Evolutionary conservation across 257 asterid genomes (phyloP).

Genomic region (Henckelia pumila): DNA sequence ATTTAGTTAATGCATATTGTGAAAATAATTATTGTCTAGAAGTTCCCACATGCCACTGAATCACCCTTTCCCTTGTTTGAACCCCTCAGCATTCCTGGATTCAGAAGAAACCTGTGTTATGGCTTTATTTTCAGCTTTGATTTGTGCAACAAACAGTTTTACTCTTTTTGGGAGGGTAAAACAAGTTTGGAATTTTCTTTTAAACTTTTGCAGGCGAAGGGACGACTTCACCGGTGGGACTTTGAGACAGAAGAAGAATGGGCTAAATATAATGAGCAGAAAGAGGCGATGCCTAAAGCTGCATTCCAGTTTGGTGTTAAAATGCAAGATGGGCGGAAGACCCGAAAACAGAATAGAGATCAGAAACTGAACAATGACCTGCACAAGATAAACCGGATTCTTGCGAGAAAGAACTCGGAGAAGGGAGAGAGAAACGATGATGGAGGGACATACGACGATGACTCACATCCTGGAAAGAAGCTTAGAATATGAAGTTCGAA

Average conservation of each 20-base stretch:
- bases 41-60: too few relatives aligned
- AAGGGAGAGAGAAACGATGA: constrained; percentile 54
- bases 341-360: constrained; percentile 92
- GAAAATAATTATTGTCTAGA: too few relatives aligned
- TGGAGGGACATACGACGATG: constrained; percentile 50
- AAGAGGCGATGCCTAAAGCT: constrained; percentile 99
- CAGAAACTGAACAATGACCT: constrained; percentile 92
- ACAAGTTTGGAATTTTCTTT: background rate
- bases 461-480: constrained; percentile 85
- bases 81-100: background rate
- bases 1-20: too few relatives aligned
- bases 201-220: constrained; percentile 68
- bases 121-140: background rate
- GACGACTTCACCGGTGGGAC: constrained; percentile 98
- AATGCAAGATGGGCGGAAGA: constrained; percentile 99
- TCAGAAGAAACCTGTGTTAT: background rate
- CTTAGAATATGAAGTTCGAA: constrained; percentile 48
- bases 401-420: constrained; percentile 78
- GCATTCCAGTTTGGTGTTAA: constrained; percentile 99
- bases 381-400: constrained; percentile 88
- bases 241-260: constrained; percentile 99
- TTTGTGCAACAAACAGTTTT: background rate
- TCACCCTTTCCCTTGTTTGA: too few relatives aligned
- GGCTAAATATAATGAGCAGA: constrained; percentile 95
- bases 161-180: background rate